Evolutionary conservation across 2,329 filamentous ascomycete genomes (phyloP), one percentile per base, ranked within the genome.

Genomic region (Trichothecium sympodiale): DNA sequence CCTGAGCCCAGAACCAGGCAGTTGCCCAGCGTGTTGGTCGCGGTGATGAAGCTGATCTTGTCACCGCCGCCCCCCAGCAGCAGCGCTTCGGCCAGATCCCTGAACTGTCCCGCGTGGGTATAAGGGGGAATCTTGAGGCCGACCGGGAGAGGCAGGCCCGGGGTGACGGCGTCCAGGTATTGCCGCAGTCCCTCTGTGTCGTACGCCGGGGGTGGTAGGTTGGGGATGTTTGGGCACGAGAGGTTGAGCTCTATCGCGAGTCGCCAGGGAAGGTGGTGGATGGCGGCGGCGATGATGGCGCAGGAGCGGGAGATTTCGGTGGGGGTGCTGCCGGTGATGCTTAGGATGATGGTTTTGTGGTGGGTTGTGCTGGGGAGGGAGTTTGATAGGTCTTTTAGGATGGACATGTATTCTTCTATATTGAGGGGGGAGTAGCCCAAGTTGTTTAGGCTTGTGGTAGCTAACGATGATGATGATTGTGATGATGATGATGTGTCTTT

Each of bases 71-170:
- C 43, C 40, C n/a, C 48, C 41, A 8, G 45, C 44, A 2, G 44
- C 5, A 87, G 55, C 0, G 75, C 71, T 0, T 54, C 42, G 2
- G 76, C 52, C 12, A 88, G 55, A 14, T 60, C 62, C 1, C 60
- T 51, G 50, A 80, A 88, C 49, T 88, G 76, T 1, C 65, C 72
- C 1, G 68, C 57, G 49, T 86, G 74, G 0, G 82, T 88, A 46
- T 85, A 88, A 0, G 83, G 83, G 5, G 83, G 83, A 1, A 75
- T 79, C 50, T 89, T 89, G 43, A 88, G 63, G 0, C 83, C 83
- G 8, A 65, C 44, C 3, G 67, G 54, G 13, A 69, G 41, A 6
- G 7, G 35, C 5, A 64, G 56, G 3, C 52, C 42, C 0, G 42
- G 29, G 0, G 61, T 55, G 1, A 82, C 55, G 0, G 59, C 56